Evolutionary conservation across 2,329 filamentous ascomycete species (phyloP), one percentile per base, ranked within the genome.

Genomic region (Leptographium flavum): DNA sequence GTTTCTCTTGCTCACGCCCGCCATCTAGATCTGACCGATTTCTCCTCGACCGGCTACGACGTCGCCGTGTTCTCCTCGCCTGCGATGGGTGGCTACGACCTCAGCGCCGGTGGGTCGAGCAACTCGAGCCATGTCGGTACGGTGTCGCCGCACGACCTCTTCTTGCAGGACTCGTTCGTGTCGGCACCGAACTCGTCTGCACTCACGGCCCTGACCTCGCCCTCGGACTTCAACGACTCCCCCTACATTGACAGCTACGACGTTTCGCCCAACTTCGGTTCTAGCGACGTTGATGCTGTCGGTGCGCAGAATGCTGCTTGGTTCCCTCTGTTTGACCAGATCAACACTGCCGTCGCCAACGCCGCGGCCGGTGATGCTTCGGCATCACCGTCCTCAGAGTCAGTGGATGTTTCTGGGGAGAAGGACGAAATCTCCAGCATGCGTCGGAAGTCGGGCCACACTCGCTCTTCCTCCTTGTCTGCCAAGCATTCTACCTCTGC

Each of bases 121-220:
- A 71, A 68, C 60, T 63, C 63, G 27, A 69, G 66, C 57, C 73
- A 76, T 58, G 58, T 77, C 58, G 75, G 73, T 55, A 94, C 87
- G 36, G 75, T 94, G 50, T 94, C 87, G 50, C 87, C 87, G 19
- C 81, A 84, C 62, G 87, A 94, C 57, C 70, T 94, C 52, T 66
- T 82, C 53, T 69, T 88, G 55, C 75, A 78, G 53, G 77, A 84
- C 56, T 69, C 73, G 48, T 77, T 78, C 57, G 69, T 76, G 58
- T 93, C 86, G 50, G 78, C 86, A 32, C 87, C 87, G 27, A 85
- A 85, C 57, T 94, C 87, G 2, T 73, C 81, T 39, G 79, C 84
- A 30, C 78, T 92, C 58, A 94, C 87, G 31, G 79, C 87, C 51
- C 59, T 94, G 62, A 94, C 87, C 47, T 92, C 87, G 49, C 87